A percentile compares a stretch with the other conserved stretches of the same genome.
Evolutionary conservation across 208 protist species (phyloP).

Genomic region (Naegleria lovaniensis): DNA sequence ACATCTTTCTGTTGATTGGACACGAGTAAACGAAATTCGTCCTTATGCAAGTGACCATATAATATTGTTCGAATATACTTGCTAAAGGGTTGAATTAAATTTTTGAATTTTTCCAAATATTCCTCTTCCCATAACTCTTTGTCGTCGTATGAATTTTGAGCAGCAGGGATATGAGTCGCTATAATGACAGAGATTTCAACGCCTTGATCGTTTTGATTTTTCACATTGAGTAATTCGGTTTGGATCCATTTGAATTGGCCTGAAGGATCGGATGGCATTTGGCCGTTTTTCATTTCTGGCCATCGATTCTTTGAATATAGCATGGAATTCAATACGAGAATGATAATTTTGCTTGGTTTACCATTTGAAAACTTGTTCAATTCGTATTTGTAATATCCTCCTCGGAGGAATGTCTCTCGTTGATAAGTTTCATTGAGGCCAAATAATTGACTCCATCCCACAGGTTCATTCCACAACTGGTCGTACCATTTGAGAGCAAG

Average conservation of each 20-base stretch:
- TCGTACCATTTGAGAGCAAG: not conserved
- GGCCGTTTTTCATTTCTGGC: not conserved
- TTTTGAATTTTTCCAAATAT: not conserved
- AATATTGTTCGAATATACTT: not conserved
- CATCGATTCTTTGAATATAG: not conserved
- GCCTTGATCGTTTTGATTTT: not conserved
- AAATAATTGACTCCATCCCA: not conserved
- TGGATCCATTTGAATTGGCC: not conserved
- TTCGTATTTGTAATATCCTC: not conserved
- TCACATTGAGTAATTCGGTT: not conserved
- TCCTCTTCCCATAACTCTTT: not conserved
- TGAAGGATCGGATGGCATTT: not conserved
- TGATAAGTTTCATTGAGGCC: not conserved
- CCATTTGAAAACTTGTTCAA: not conserved
- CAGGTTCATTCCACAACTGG: not conserved
- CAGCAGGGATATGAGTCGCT: not conserved
- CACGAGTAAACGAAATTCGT: not conserved
- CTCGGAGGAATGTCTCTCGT: not conserved
- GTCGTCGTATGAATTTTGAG: constrained; percentile 4
- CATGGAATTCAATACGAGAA: not conserved
- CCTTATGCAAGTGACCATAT: not conserved
- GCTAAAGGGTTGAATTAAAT: not conserved
- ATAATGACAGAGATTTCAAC: not conserved
- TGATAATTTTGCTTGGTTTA: not conserved
- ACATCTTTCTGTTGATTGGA: not conserved